A percentile compares a stretch with the other conserved stretches of the same genome.
Conservation (phyloP, 192 early-diverging fungal genomes). For the Coemansia sp. region DNA sequence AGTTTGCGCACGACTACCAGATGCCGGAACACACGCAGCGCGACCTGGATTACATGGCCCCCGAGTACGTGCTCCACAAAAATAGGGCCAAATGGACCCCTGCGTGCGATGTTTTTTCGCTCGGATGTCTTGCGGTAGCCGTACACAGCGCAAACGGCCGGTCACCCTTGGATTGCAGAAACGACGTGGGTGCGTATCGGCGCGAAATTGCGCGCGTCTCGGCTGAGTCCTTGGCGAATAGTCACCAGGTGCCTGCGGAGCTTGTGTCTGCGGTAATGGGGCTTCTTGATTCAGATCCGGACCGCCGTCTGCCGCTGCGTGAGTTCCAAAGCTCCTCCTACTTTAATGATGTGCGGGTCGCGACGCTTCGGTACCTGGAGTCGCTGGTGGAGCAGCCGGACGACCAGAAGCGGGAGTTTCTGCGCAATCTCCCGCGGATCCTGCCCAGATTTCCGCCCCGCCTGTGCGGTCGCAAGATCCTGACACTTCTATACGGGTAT, state of each 20-base stretch:
- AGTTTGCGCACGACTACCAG: conserved; percentile 60
- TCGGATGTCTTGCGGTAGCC: conserved; percentile 76
- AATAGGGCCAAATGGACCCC: conserved; percentile 19
- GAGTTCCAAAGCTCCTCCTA: conserved; percentile 69
- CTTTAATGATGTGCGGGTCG: conserved; percentile 79
- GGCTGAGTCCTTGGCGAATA: conserved; percentile 8
- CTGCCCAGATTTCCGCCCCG: conserved; percentile 72
- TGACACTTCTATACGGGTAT: conserved; percentile 69
- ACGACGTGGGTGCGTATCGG: conserved; percentile 68
- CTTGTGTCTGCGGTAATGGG: conserved; percentile 53
- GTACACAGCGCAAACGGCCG: conserved; percentile 64
- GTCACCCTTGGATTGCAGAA: conserved; percentile 62
- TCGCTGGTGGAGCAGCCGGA: conserved; percentile 73
- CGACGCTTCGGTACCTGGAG: conserved; percentile 78
- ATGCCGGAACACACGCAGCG: conserved; percentile 61
- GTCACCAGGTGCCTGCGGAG: conserved; percentile 55
- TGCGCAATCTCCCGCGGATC: conserved; percentile 71
- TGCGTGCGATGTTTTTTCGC: conserved; percentile 74
- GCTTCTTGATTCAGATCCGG: conserved; percentile 59
- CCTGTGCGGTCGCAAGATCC: conserved; percentile 69
- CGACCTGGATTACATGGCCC: conserved; percentile 65
- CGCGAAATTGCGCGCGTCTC: conserved; percentile 54
- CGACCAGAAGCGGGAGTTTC: conserved; percentile 77
- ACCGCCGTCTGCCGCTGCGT: conserved; percentile 58
- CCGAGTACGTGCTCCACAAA: conserved; percentile 69